These are phyloP conservation scores for Aureobasidium sp. DNA, from an alignment of 2,329 filamentous ascomycete genomes.

Conservation along the genomic window DNA sequence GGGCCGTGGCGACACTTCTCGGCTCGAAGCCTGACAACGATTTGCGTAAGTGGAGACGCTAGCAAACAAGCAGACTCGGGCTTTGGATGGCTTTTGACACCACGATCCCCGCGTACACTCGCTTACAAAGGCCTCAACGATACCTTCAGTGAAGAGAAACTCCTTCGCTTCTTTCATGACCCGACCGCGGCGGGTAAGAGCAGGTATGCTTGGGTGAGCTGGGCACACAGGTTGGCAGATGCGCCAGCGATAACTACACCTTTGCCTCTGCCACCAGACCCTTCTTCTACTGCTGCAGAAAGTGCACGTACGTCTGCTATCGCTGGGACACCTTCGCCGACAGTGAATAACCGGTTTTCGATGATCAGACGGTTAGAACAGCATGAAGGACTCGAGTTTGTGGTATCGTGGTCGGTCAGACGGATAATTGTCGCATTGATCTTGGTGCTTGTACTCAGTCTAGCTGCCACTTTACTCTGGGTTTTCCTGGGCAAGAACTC, in stretches of 20 bases:
- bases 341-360: conserved; percentile 10
- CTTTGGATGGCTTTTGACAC: conserved; percentile 25
- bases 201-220: conserved; percentile 39
- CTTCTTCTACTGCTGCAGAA: not conserved
- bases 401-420: conserved; percentile 28
- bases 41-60: conserved; percentile 25
- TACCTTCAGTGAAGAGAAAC: conserved; percentile 35
- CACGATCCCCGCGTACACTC: conserved; percentile 26
- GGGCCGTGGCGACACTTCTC: conserved; percentile 26
- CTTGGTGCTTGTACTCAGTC: conserved; percentile 25
- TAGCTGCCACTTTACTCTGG: conserved; percentile 31
- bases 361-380: conserved; percentile 20
- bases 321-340: not conserved
- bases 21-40: conserved; percentile 27
- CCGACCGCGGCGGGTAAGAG: conserved; percentile 31
- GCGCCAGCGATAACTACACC: conserved; percentile 16
- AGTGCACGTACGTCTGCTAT: not conserved
- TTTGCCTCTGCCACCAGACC: not conserved
- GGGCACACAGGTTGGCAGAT: conserved; percentile 33
- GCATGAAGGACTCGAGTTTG: conserved; percentile 32
- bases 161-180: conserved; percentile 30
- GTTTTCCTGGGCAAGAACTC: conserved; percentile 29
- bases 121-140: conserved; percentile 27
- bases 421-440: conserved; percentile 27
- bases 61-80: conserved; percentile 24